These are phyloP conservation scores for Inosperma sp. DNA, from an alignment of 768 basidiomycete species.

Conservation along the genomic window DNA sequence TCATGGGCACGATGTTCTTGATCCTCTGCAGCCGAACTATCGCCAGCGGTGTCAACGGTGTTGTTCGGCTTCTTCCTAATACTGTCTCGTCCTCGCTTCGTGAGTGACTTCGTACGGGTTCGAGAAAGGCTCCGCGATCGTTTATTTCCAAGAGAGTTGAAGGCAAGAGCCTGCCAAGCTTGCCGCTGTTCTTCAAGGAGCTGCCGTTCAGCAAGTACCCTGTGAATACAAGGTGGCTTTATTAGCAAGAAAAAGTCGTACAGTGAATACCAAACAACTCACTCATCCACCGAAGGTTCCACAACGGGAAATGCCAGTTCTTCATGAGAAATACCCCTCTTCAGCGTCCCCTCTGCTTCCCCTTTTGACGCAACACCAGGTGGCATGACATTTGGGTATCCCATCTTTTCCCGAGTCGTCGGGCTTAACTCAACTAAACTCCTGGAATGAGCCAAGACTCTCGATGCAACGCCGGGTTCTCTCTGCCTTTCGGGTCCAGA, in stretches of 20 bases:
- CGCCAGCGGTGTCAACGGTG: conserved; percentile 28
- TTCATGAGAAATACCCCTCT: conserved; percentile 2
- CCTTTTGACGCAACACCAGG: conserved; percentile 6
- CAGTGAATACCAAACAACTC: conserved; percentile 18
- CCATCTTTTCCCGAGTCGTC: conserved; percentile 3
- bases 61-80: conserved; percentile 15
- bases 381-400: not conserved
- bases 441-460: conserved; percentile 47
- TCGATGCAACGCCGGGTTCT: conserved; percentile 35
- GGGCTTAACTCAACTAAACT: conserved; percentile 37
- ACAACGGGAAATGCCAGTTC: conserved; percentile 50
- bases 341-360: too few relatives aligned
- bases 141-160: conserved; percentile 60
- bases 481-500: too few relatives aligned
- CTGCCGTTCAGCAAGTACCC: conserved; percentile 64
- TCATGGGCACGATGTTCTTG: conserved; percentile 13
- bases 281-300: conserved; percentile 54
- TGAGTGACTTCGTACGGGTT: conserved; percentile 55
- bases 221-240: conserved; percentile 24
- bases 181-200: conserved; percentile 58
- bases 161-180: conserved; percentile 62
- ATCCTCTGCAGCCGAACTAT: conserved; percentile 27
- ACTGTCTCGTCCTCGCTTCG: conserved; percentile 29
- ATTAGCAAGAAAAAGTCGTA: conserved; percentile 1
- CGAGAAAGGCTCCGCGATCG: conserved; percentile 59